Evolutionary conservation across 352 stramenopile species (phyloP).

Genomic region (Globisporangium splendens): DNA sequence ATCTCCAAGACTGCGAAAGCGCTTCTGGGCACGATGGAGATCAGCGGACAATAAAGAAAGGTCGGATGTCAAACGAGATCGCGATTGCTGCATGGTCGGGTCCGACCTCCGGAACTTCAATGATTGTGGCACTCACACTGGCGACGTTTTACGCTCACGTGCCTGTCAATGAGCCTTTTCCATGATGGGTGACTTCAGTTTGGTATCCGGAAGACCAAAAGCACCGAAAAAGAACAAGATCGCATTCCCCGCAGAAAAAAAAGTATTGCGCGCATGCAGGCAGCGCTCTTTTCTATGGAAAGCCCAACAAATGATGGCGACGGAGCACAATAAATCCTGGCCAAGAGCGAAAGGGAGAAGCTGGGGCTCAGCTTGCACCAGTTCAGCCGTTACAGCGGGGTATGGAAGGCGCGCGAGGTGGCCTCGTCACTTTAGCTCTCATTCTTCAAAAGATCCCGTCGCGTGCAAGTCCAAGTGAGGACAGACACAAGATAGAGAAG

Average conservation of each 20-base stretch:
- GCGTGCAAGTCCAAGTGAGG: neutral
- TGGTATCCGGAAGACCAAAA: neutral
- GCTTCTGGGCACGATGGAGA: conserved; percentile 24
- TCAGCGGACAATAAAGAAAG: neutral
- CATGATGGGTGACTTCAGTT: neutral
- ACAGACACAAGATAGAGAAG: neutral
- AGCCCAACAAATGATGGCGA: too few relatives aligned
- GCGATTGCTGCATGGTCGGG: neutral
- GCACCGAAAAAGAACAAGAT: neutral
- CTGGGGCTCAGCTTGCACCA: too few relatives aligned
- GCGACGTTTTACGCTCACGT: too few relatives aligned
- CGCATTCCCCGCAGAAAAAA: neutral
- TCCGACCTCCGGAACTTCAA: neutral
- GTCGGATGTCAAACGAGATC: neutral
- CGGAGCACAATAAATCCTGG: too few relatives aligned
- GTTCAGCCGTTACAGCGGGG: too few relatives aligned
- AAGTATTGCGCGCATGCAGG: neutral
- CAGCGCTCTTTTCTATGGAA: too few relatives aligned
- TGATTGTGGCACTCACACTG: too few relatives aligned
- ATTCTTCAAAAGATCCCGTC: neutral
- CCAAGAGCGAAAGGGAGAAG: too few relatives aligned
- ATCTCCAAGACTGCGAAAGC: conserved; percentile 46
- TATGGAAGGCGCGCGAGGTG: too few relatives aligned
- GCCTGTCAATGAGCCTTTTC: too few relatives aligned
- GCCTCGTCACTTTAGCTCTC: too few relatives aligned